Evolutionary conservation across 2,329 filamentous ascomycete species (phyloP), one percentile per base, ranked within the genome.

Genomic region (Trichophyton rubrum): DNA sequence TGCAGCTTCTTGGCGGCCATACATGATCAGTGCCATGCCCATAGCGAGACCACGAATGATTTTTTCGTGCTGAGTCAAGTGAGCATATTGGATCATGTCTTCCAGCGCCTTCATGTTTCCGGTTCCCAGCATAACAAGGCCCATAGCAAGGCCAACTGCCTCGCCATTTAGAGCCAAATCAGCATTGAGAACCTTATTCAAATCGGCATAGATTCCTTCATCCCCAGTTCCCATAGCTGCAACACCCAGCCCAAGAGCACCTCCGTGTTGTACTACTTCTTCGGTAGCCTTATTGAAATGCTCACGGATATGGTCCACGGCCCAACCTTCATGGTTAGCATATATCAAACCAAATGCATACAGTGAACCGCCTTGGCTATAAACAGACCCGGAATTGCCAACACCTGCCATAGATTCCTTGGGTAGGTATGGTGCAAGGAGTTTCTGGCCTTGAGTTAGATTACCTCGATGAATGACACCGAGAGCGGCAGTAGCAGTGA

Each of bases 11-110:
- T 97, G 91, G 62, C 90, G 88, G 56, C 88, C 90, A 68, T 93
- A 99, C 92, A 97, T 97, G 78, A 99, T 96, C 62, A 99, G 80
- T 9, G 93, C 90, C 90, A 99, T 97, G 62, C 93, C 93, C 66
- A 99, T 83, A 35, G 93, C 92, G 62, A 96, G 84, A 71, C 93
- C 93, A 57, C 93, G 90, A 24, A 99, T 90, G 70, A 95, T 97
- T 82, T 99, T 99, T 79, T 99, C 93, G 76, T 99, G 93, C 64
- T 95, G 92, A 0, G 93, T 99, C 67, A 99, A 93, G 70, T 96
- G 93, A 3, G 93, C 90, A 70, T 99, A 99, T 55, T 90, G 88
- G 62, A 96, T 93, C 92, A 99, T 96, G 67, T 95, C 90, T 71
- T 96, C 90, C 6, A 99, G 77, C 7, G 90, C 91, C 72, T 89